Base-by-base conservation (phyloP, 192 early-diverging fungal genomes). In the Oehlia diaphana region DNA sequence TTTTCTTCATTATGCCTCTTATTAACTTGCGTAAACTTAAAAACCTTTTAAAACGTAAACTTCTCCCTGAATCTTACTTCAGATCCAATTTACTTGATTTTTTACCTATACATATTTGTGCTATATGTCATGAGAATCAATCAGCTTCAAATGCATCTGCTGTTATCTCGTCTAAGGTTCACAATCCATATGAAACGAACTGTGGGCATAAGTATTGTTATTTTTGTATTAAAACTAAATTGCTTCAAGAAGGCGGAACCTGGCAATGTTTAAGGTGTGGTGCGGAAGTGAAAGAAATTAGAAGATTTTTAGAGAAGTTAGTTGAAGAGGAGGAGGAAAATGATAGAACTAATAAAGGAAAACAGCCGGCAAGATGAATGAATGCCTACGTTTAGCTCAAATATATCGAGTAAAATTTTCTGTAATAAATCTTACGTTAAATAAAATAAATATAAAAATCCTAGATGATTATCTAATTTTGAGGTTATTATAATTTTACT, bases 181-280 rank as follows among this genome's bases (percentile, higher is more conserved):
- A 88, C 19, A 94, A 92, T 66, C 92, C 97, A 23, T 95, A 96
- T 77, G 82, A 86, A 21, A 90, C 96, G 2, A 89, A 92, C 72
- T 98, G 97, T 80, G 94, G 92, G 0, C 96, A 98, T 69, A 63
- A 88, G 1, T 98, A 92, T 81, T 98, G 97, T 83, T 98, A 98
- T 78, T 95, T 95, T 76, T 98, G 97, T 81, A 86, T 98, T 61
- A 90, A 90, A 84, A 93, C 84, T 64, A 89, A 90, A 81, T 88
- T 94, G 85, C 87, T 93, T 77, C 84, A 93, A 21, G 91, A 93
- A 76, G 93, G 89, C 42, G 84, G 84, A 47, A 91, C 91, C 50
- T 96, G 92, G 87, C 77, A 87, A 53, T 96, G 95, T 81, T 83
- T 93, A 85, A 88, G 94, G 16, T 96, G 96, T 81, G 94, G 94